Evolutionary conservation across 768 basidiomycete genomes (phyloP).

Genomic region (Nevesoporus exiguus): DNA sequence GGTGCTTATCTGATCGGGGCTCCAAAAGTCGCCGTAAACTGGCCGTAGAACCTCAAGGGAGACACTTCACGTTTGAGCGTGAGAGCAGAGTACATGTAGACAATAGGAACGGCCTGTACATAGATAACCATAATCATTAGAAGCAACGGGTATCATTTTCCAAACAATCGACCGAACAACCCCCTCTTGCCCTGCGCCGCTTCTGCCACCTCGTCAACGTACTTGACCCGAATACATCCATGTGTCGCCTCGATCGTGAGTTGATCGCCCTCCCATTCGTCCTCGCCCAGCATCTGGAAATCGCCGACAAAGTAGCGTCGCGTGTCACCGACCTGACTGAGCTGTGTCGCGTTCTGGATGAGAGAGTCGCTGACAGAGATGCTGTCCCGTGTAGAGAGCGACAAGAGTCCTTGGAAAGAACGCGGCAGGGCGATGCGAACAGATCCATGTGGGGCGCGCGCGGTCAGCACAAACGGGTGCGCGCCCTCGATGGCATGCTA

Average conservation of each 20-base stretch:
- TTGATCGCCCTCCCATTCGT: conserved; percentile 21
- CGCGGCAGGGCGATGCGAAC: conserved; percentile 18
- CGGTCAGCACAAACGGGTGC: conserved; percentile 17
- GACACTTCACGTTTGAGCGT: no score
- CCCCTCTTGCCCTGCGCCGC: conserved; percentile 4
- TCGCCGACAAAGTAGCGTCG: conserved; percentile 28
- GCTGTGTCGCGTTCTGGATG: conserved; percentile 14
- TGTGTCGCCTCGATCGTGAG: conserved; percentile 15
- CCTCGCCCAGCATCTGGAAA: conserved; percentile 14
- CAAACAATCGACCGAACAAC: conserved; percentile 21
- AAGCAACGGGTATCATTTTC: background rate
- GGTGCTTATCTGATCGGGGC: no score
- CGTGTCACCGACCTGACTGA: conserved; percentile 18
- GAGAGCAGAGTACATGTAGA: no score
- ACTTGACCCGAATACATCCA: conserved; percentile 21
- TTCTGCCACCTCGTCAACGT: conserved; percentile 14
- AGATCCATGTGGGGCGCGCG: conserved; percentile 7
- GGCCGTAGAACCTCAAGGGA: no score
- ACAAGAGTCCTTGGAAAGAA: conserved; percentile 18
- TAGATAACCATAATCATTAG: no score
- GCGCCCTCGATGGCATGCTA: conserved; percentile 16
- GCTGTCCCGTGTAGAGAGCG: conserved; percentile 13
- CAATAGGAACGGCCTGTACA: no score
- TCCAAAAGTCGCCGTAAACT: no score
- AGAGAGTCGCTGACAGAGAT: conserved; percentile 14